Conservation (phyloP, 805 yeast species). For the Metschnikowia anglica region DNA sequence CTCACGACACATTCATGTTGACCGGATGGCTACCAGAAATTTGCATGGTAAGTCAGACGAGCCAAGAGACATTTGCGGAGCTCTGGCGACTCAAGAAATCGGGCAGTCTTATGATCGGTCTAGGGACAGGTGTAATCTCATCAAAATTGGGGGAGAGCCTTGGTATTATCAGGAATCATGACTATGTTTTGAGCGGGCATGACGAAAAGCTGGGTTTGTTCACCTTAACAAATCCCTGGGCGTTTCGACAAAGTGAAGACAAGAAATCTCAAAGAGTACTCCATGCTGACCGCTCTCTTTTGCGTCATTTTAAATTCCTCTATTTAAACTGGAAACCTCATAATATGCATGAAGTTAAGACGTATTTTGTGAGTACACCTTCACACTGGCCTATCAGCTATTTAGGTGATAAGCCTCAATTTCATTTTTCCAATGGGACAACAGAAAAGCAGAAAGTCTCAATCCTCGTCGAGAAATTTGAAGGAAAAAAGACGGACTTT, state of each 20-base stretch:
- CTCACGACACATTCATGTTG: slow-evolving; percentile 61
- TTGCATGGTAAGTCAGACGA: slow-evolving; percentile 37
- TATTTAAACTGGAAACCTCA: slow-evolving; percentile 68
- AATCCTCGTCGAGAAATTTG: slow-evolving; percentile 13
- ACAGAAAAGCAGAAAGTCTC: slow-evolving; percentile 30
- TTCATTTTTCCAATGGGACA: slow-evolving; percentile 35
- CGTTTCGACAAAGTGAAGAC: slow-evolving; percentile 11
- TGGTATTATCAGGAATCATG: slow-evolving; percentile 59
- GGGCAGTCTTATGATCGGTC: slow-evolving; percentile 50
- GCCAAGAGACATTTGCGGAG: slow-evolving; percentile 17
- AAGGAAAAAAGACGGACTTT: slow-evolving; percentile 6
- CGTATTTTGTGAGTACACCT: slow-evolving; percentile 24
- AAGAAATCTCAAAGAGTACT: slow-evolving; percentile 21
- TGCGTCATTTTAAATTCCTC: slow-evolving; percentile 44
- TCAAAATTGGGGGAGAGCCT: slow-evolving; percentile 31
- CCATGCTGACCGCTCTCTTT: slow-evolving; percentile 19
- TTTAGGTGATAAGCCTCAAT: slow-evolving; percentile 44
- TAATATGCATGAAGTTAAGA: slow-evolving; percentile 21
- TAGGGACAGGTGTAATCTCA: slow-evolving; percentile 63
- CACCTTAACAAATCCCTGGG: slow-evolving; percentile 40
- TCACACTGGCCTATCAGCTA: slow-evolving; percentile 13
- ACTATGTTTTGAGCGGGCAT: slow-evolving; percentile 52
- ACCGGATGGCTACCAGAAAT: slow-evolving; percentile 76
- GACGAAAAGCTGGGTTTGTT: slow-evolving; percentile 1
- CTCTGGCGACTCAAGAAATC: slow-evolving; percentile 27